A percentile compares a stretch with the other conserved stretches of the same genome.
Conservation (phyloP, 2,329 filamentous ascomycete species). For the Aspergillus udagawae region DNA sequence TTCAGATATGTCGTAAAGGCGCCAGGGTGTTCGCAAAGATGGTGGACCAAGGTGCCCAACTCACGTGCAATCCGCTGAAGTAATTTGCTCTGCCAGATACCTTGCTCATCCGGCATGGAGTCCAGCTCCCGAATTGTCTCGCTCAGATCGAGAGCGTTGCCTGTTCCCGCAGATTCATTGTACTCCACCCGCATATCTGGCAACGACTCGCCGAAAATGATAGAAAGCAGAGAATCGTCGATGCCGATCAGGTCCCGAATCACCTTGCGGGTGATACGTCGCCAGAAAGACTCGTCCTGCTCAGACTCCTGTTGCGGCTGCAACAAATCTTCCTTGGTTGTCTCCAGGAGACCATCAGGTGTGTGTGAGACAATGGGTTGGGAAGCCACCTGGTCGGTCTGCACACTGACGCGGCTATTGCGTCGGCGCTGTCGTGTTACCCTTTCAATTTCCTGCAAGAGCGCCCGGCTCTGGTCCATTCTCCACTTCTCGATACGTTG, state of each 20-base stretch:
- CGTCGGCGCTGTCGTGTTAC: slow-evolving; percentile 66
- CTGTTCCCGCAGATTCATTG: slow-evolving; percentile 18
- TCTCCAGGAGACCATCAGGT: slow-evolving; percentile 35
- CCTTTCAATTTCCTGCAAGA: slow-evolving; percentile 84
- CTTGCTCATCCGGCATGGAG: slow-evolving; percentile 22
- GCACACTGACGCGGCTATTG: slow-evolving; percentile 23
- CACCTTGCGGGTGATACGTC: slow-evolving; percentile 76
- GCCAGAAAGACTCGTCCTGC: slow-evolving; percentile 68
- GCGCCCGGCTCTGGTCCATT: slow-evolving; percentile 78
- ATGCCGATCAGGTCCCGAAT: slow-evolving; percentile 88
- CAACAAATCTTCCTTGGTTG: slow-evolving; percentile 51
- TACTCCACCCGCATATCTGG: slow-evolving; percentile 41
- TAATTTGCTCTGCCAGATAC: slow-evolving; percentile 59
- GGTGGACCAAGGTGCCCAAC: slow-evolving; percentile 76
- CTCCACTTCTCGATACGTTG: slow-evolving; percentile 88
- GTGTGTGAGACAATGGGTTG: slow-evolving; percentile 16
- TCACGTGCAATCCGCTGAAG: slow-evolving; percentile 83
- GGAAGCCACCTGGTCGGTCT: slow-evolving; percentile 12
- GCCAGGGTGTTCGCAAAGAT: slow-evolving; percentile 79
- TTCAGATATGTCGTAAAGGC: slow-evolving; percentile 79
- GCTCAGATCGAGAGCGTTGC: slow-evolving; percentile 33
- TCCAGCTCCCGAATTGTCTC: slow-evolving; percentile 29
- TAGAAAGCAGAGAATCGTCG: slow-evolving; percentile 76
- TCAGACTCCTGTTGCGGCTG: slow-evolving; percentile 37
- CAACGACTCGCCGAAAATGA: slow-evolving; percentile 80